Conservation (phyloP, 2,329 filamentous ascomycete genomes). For the Bimuria novae-zelandiae region DNA sequence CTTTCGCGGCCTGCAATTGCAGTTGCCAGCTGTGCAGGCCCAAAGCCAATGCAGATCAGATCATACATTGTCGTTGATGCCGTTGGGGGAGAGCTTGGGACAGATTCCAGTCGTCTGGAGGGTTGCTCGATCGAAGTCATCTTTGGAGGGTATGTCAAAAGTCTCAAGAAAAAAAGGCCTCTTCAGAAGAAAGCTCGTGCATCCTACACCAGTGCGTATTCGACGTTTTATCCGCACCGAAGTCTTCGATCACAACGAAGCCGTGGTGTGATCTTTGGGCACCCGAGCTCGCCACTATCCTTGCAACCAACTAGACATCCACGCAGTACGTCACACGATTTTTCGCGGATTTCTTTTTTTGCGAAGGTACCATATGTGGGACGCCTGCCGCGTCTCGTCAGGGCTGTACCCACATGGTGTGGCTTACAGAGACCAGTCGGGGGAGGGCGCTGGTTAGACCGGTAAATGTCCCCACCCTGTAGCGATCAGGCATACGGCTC, state of each 20-base stretch:
- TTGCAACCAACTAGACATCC: slow-evolving; percentile 3
- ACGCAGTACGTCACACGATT: slow-evolving; percentile 16
- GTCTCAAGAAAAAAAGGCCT: neutral
- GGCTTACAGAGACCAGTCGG: slow-evolving; percentile 19
- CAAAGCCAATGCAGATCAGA: slow-evolving; percentile 43
- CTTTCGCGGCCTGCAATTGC: slow-evolving; percentile 43
- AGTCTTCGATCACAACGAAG: slow-evolving; percentile 8
- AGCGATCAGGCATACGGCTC: slow-evolving; percentile 1
- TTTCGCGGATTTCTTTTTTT: neutral
- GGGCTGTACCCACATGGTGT: slow-evolving; percentile 31
- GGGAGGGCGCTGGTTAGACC: slow-evolving; percentile 5
- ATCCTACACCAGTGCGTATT: neutral
- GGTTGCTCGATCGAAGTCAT: slow-evolving; percentile 31
- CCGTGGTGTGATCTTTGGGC: slow-evolving; percentile 7
- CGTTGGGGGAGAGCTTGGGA: slow-evolving; percentile 19
- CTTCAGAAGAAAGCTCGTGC: slow-evolving; percentile 1
- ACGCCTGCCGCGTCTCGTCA: slow-evolving; percentile 12
- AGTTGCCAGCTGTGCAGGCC: slow-evolving; percentile 41
- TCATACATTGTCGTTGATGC: slow-evolving; percentile 30
- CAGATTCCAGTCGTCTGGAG: slow-evolving; percentile 14
- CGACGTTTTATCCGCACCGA: neutral
- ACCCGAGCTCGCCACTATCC: neutral
- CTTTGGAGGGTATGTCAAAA: slow-evolving; percentile 2
- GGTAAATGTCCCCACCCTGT: neutral
- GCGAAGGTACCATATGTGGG: slow-evolving; percentile 4